Percentiles rank a stretch among this genome's conserved stretches.
These are phyloP conservation scores for Omphalotus guepiniiformis DNA, from an alignment of 768 basidiomycete genomes.

Conservation along the genomic window DNA sequence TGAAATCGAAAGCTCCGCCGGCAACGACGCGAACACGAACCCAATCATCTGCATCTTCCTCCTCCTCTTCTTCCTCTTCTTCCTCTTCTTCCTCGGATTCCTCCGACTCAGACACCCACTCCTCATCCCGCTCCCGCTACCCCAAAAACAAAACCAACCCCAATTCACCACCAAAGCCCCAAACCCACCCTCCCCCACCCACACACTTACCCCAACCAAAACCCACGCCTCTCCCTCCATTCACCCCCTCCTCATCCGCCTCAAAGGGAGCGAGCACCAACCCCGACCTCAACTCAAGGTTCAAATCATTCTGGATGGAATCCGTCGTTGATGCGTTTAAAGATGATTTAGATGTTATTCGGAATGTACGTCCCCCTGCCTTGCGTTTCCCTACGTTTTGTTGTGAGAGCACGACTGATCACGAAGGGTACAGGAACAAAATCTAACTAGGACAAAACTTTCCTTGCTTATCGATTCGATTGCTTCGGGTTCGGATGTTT, in stretches of 20 bases:
- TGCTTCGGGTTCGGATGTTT: constrained; percentile 74
- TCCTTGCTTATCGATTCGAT: constrained; percentile 78
- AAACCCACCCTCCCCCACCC: constrained; percentile 11
- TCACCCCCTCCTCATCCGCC: constrained; percentile 46
- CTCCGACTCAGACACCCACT: neutral
- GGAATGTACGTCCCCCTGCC: constrained; percentile 50
- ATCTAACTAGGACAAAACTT: constrained; percentile 62
- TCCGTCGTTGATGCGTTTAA: constrained; percentile 78
- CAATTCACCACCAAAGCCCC: constrained; percentile 7
- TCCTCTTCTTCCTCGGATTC: constrained; percentile 15
- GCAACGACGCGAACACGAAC: neutral
- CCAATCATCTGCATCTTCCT: constrained; percentile 3
- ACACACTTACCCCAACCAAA: constrained; percentile 25
- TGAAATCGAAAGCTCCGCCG: constrained; percentile 4
- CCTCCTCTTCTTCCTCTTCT: constrained; percentile 19
- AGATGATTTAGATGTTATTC: constrained; percentile 79
- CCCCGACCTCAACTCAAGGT: constrained; percentile 55
- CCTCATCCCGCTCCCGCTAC: constrained; percentile 4
- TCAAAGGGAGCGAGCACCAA: too few species aligned
- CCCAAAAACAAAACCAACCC: constrained; percentile 10
- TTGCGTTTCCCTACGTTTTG: too few species aligned
- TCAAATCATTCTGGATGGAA: constrained; percentile 85
- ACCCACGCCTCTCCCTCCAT: constrained; percentile 20
- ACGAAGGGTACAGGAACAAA: constrained; percentile 56
- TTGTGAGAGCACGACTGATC: too few species aligned